Conservation (phyloP, 1,139 yeast species). For the Geotrichum bryndzae region DNA sequence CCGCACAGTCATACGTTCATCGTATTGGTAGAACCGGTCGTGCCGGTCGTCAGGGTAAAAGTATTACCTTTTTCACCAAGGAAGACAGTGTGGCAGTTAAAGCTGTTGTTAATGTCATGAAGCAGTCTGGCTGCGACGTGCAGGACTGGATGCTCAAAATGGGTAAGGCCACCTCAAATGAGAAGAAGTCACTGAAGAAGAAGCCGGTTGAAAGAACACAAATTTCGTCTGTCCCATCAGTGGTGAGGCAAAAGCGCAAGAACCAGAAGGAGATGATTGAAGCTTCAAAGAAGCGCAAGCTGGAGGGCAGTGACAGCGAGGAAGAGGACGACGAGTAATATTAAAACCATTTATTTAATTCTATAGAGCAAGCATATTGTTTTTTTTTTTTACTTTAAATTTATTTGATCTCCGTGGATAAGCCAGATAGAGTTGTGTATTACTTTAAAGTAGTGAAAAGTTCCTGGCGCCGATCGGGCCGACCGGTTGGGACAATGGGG, state of each 20-base stretch:
- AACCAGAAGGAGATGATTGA: slow-evolving; percentile 67
- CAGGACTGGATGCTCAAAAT: slow-evolving; percentile 79
- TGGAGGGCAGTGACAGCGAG: slow-evolving; percentile 15
- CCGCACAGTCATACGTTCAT: slow-evolving; percentile 93
- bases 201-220: slow-evolving; percentile 60
- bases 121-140: slow-evolving; percentile 73
- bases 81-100: slow-evolving; percentile 73
- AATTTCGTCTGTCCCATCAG: slow-evolving; percentile 81
- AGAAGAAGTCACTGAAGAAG: slow-evolving; percentile 58
- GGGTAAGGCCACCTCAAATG: slow-evolving; percentile 61
- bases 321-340: background rate
- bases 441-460: background rate
- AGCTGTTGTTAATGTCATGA: slow-evolving; percentile 89
- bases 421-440: background rate
- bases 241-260: slow-evolving; percentile 58
- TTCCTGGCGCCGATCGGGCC: background rate
- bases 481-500: background rate
- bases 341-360: background rate
- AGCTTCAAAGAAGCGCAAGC: slow-evolving; percentile 64
- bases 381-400: background rate
- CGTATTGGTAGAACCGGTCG: slow-evolving; percentile 98
- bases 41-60: slow-evolving; percentile 92
- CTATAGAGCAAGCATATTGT: background rate
- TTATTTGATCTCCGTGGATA: background rate
- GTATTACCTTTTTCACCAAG: slow-evolving; percentile 88